Evolutionary conservation across 2,329 filamentous ascomycete genomes (phyloP).

Genomic region (Juglanconis juglandina): DNA sequence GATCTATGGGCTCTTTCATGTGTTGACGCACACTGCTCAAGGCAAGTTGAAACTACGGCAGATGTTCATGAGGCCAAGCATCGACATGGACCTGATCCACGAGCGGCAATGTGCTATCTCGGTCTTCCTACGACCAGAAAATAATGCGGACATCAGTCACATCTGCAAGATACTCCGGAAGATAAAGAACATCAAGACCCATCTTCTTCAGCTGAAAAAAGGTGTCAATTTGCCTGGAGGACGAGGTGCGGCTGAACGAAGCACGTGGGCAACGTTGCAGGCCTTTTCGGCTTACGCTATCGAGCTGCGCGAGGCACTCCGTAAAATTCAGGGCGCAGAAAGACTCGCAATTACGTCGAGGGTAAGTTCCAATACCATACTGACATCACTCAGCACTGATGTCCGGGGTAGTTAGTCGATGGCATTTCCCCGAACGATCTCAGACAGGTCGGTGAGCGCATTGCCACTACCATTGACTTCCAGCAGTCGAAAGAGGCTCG

Average conservation of each 20-base stretch:
- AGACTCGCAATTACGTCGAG: slow-evolving; percentile 50
- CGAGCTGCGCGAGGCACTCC: slow-evolving; percentile 63
- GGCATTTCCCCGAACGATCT: slow-evolving; percentile 58
- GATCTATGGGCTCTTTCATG: slow-evolving; percentile 76
- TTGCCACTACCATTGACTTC: slow-evolving; percentile 77
- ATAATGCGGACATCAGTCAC: slow-evolving; percentile 51
- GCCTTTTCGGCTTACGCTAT: slow-evolving; percentile 70
- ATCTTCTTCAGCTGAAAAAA: slow-evolving; percentile 69
- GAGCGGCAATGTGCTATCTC: slow-evolving; percentile 69
- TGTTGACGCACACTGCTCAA: slow-evolving; percentile 72
- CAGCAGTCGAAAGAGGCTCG: slow-evolving; percentile 68
- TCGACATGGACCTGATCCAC: slow-evolving; percentile 63
- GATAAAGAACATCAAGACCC: slow-evolving; percentile 71
- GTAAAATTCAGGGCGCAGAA: slow-evolving; percentile 53
- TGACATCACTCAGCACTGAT: slow-evolving; percentile 5
- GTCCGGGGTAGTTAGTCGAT: slow-evolving; percentile 47
- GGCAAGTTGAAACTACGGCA: slow-evolving; percentile 73
- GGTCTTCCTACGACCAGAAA: slow-evolving; percentile 65
- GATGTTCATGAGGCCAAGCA: slow-evolving; percentile 75
- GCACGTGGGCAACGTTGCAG: slow-evolving; percentile 69
- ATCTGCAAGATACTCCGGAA: slow-evolving; percentile 62
- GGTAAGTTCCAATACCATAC: slow-evolving; percentile 32
- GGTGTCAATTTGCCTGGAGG: slow-evolving; percentile 60
- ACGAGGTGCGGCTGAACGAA: slow-evolving; percentile 54
- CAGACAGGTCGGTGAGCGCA: slow-evolving; percentile 63